Percentiles rank a stretch among this genome's conserved stretches.
These are phyloP conservation scores for Trametes cubensis DNA, from an alignment of 768 basidiomycete genomes.

Conservation along the genomic window DNA sequence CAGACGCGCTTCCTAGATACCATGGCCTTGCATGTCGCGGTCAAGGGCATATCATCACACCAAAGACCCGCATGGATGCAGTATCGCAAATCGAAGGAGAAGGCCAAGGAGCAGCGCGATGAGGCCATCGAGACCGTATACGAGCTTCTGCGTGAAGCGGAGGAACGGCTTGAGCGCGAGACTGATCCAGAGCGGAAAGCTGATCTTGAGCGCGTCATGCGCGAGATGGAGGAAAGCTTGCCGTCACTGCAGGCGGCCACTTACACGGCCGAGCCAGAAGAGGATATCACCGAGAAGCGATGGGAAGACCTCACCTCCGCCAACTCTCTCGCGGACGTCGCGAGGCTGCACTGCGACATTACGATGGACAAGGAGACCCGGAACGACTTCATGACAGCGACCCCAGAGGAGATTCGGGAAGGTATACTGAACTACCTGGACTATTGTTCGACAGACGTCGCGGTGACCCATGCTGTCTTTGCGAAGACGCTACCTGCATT, in stretches of 20 bases:
- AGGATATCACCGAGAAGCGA: slow-evolving; percentile 52
- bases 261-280: slow-evolving; percentile 43
- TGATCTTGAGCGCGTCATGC: slow-evolving; percentile 43
- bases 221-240: slow-evolving; percentile 45
- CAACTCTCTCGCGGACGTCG: slow-evolving; percentile 92
- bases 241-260: slow-evolving; percentile 42
- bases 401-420: slow-evolving; percentile 64
- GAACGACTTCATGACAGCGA: slow-evolving; percentile 71
- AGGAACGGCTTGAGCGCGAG: slow-evolving; percentile 42
- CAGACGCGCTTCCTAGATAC: slow-evolving; percentile 89
- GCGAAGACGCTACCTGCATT: slow-evolving; percentile 78
- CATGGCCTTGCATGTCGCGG: slow-evolving; percentile 92
- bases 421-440: slow-evolving; percentile 73
- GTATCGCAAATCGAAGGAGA: slow-evolving; percentile 71
- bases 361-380: slow-evolving; percentile 77
- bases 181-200: slow-evolving; percentile 40
- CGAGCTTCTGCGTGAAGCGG: slow-evolving; percentile 49
- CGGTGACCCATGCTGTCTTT: slow-evolving; percentile 83
- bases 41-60: slow-evolving; percentile 91
- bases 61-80: slow-evolving; percentile 94
- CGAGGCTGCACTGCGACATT: slow-evolving; percentile 84
- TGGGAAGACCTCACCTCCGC: slow-evolving; percentile 95
- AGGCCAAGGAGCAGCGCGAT: slow-evolving; percentile 53
- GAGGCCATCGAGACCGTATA: slow-evolving; percentile 69
- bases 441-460: slow-evolving; percentile 88